A percentile compares a stretch with the other conserved stretches of the same genome.
phyloP scores from a whole-genome alignment of 768 basidiomycete species.

The Stropharia rugosoannulata region DNA sequence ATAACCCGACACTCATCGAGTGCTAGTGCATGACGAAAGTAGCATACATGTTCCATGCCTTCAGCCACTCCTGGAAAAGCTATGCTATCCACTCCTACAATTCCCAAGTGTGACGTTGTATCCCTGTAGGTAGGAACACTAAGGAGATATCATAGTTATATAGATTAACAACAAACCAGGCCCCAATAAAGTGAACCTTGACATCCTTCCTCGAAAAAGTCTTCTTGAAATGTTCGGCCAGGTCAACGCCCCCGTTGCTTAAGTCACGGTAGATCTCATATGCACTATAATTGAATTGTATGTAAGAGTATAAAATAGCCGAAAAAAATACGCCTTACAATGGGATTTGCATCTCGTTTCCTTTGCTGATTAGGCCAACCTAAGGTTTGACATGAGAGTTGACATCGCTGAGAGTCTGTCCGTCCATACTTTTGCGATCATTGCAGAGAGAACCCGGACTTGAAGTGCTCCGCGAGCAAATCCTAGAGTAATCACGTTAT shows the following conservation, averaged over 20 bases:
- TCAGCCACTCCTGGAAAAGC: slow-evolving; percentile 15
- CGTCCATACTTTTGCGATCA: slow-evolving; percentile 37
- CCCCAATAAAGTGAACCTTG: slow-evolving; percentile 23
- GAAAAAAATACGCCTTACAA: too few species aligned
- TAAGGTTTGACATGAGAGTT: slow-evolving; percentile 6
- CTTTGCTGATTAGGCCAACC: slow-evolving; percentile 42
- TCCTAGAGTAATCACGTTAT: slow-evolving; percentile 28
- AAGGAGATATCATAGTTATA: too few species aligned
- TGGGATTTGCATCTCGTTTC: slow-evolving; percentile 34
- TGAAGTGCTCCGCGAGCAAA: slow-evolving; percentile 51
- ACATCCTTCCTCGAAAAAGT: slow-evolving; percentile 24
- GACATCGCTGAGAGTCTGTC: too few species aligned
- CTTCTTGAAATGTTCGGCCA: slow-evolving; percentile 13
- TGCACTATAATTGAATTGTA: too few species aligned
- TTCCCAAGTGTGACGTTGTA: slow-evolving; percentile 33
- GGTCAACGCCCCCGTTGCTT: slow-evolving; percentile 3
- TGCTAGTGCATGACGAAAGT: slow-evolving; percentile 34
- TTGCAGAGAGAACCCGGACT: slow-evolving; percentile 14
- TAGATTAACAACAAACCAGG: slow-evolving; percentile 12
- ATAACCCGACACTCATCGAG: slow-evolving; percentile 35
- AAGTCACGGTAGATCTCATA: neutral
- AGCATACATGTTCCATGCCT: slow-evolving; percentile 26
- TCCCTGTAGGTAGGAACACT: too few species aligned
- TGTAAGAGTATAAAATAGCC: too few species aligned
- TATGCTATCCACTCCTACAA: slow-evolving; percentile 15